phyloP scores from a whole-genome alignment of 495 filamentous ascomycete species.

The Hyaloscypha bicolor region DNA sequence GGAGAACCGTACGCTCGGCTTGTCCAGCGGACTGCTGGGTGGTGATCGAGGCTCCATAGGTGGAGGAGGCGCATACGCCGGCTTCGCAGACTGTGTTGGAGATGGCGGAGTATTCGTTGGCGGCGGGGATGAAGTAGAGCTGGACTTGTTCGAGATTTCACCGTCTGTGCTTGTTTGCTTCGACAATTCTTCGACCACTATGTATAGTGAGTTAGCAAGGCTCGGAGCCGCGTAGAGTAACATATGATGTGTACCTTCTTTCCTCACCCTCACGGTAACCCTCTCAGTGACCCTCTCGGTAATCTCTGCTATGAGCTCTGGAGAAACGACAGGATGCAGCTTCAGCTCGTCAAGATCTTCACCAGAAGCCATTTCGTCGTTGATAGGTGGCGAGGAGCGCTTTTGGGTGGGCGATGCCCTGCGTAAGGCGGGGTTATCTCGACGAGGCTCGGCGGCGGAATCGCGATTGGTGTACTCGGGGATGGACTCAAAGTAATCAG shows the following conservation, averaged over 20 bases:
- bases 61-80: slow-evolving; percentile 13
- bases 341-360: slow-evolving; percentile 16
- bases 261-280: slow-evolving; percentile 22
- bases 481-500: slow-evolving; percentile 22
- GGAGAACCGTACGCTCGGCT: slow-evolving; percentile 32
- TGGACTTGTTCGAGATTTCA: slow-evolving; percentile 30
- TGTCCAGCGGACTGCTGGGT: slow-evolving; percentile 28
- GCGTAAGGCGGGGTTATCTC: slow-evolving; percentile 12
- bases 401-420: slow-evolving; percentile 18
- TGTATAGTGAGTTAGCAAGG: slow-evolving; percentile 7
- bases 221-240: slow-evolving; percentile 1
- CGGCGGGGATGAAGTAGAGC: slow-evolving; percentile 32
- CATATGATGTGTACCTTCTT: slow-evolving; percentile 21
- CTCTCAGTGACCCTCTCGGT: slow-evolving; percentile 5
- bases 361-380: slow-evolving; percentile 25
- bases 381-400: slow-evolving; percentile 15
- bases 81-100: slow-evolving; percentile 20
- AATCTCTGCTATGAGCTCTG: slow-evolving; percentile 33
- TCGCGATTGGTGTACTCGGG: slow-evolving; percentile 24
- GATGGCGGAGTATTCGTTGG: slow-evolving; percentile 33
- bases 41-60: slow-evolving; percentile 26
- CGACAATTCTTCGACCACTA: slow-evolving; percentile 30
- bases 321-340: slow-evolving; percentile 22
- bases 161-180: slow-evolving; percentile 26
- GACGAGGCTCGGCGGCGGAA: slow-evolving; percentile 25